A percentile compares a stretch with the other conserved stretches of the same genome.
Evolutionary conservation across 129 eudicot species (phyloP).

Genomic region (Centaurea solstitialis): DNA sequence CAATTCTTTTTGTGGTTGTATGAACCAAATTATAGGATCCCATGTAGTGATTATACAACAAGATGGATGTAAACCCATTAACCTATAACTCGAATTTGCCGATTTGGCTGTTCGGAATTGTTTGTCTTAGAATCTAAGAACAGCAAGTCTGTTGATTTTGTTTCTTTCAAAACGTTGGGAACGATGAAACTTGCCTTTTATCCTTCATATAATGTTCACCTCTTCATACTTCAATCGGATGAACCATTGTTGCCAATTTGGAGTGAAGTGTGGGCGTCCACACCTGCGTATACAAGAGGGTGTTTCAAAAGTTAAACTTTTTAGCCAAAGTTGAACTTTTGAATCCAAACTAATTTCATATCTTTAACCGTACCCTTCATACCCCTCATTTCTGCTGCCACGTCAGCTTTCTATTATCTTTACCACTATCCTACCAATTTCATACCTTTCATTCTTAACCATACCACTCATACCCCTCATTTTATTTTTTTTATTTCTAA

Average conservation of each 20-base stretch:
- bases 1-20: slow-evolving; percentile 53
- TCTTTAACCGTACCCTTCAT: too few relatives aligned
- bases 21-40: slow-evolving; percentile 43
- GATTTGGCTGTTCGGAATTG: neutral
- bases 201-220: neutral
- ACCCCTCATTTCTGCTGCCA: too few relatives aligned
- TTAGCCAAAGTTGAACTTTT: too few relatives aligned
- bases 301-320: too few relatives aligned
- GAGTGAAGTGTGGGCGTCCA: neutral
- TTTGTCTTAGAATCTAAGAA: neutral
- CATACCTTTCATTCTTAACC: too few relatives aligned
- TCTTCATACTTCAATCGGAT: neutral
- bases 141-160: neutral
- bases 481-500: too few relatives aligned
- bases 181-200: neutral
- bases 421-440: too few relatives aligned
- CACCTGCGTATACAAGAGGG: too few relatives aligned
- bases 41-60: slow-evolving; percentile 27
- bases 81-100: neutral
- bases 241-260: neutral
- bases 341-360: too few relatives aligned
- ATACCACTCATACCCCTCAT: too few relatives aligned
- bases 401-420: too few relatives aligned
- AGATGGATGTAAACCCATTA: slow-evolving; percentile 28
- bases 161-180: neutral